phyloP scores from a whole-genome alignment of 352 stramenopile genomes.

The Phytophthora fragariae region DNA sequence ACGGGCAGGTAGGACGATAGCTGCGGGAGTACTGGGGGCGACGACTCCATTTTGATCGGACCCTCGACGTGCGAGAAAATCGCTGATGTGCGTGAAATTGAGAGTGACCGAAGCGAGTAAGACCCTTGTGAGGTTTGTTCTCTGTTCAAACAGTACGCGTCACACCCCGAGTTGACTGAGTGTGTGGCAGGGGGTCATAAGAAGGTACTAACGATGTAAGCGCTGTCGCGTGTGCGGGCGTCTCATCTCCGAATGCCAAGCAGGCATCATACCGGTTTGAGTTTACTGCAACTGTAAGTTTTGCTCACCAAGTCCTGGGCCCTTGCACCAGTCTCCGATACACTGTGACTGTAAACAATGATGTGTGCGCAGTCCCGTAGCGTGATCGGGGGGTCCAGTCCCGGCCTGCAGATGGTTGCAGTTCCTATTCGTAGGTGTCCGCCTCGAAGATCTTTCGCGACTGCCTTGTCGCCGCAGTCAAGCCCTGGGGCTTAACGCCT shows the following conservation, averaged over 20 bases:
- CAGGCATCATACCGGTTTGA: constrained; percentile 17
- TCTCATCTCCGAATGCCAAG: constrained; percentile 18
- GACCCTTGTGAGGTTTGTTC: constrained; percentile 8
- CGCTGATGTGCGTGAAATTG: constrained; percentile 12
- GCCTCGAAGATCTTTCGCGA: constrained; percentile 17
- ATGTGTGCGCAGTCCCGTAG: constrained; percentile 25
- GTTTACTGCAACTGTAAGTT: constrained; percentile 16
- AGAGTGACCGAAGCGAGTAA: constrained; percentile 21
- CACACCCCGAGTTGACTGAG: constrained; percentile 33
- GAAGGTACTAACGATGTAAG: constrained; percentile 13
- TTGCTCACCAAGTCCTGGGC: constrained; percentile 8
- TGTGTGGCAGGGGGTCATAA: constrained; percentile 12
- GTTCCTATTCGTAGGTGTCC: constrained; percentile 21
- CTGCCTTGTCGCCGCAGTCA: constrained; percentile 33
- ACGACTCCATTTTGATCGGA: constrained; percentile 18
- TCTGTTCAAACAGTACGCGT: constrained; percentile 19
- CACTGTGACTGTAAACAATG: constrained; percentile 24
- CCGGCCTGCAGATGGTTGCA: constrained; percentile 32
- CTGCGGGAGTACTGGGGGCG: constrained; percentile 17
- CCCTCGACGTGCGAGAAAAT: constrained; percentile 3
- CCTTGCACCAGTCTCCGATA: constrained; percentile 4
- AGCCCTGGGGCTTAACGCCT: constrained; percentile 22
- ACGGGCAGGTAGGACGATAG: constrained; percentile 34
- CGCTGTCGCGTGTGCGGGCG: constrained; percentile 24
- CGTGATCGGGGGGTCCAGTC: constrained; percentile 23